Percentiles rank a stretch among this genome's conserved stretches.
Conservation (phyloP, 1,139 yeast genomes). For the Geotrichum candidum region DNA sequence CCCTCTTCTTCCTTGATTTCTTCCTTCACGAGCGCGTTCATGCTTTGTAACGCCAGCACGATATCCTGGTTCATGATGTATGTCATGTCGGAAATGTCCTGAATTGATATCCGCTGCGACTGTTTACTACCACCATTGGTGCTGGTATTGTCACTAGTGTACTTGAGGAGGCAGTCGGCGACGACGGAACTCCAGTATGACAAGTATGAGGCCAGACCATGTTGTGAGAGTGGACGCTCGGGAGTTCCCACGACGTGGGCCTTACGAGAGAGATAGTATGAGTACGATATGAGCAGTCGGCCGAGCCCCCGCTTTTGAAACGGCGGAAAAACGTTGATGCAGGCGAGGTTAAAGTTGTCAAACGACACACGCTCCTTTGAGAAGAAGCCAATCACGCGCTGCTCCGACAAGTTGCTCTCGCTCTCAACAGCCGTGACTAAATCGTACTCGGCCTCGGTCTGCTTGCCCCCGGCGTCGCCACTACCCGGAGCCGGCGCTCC, state of each 20-base stretch:
- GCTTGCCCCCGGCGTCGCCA: constrained; percentile 36
- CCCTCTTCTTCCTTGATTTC: background rate
- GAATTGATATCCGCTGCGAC: constrained; percentile 7
- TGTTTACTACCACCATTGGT: background rate
- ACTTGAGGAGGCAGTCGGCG: constrained; percentile 38
- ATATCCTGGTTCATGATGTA: constrained; percentile 13
- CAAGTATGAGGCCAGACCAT: constrained; percentile 67
- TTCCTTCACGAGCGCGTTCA: constrained; percentile 8
- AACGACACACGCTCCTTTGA: constrained; percentile 82
- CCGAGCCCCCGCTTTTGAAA: constrained; percentile 79
- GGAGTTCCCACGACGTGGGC: constrained; percentile 73
- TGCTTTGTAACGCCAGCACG: constrained; percentile 13
- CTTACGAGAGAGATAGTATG: constrained; percentile 61
- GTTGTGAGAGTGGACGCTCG: constrained; percentile 80
- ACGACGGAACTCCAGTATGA: constrained; percentile 68
- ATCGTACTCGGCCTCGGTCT: constrained; percentile 4
- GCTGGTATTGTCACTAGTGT: background rate
- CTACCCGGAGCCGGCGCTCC: constrained; percentile 25
- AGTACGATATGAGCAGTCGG: constrained; percentile 70
- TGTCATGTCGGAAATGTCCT: constrained; percentile 12
- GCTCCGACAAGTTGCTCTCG: constrained; percentile 36
- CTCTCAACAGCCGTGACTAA: constrained; percentile 8
- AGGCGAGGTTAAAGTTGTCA: constrained; percentile 82
- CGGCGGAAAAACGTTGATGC: constrained; percentile 88
- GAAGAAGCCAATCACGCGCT: constrained; percentile 68